Conservation (phyloP, 768 basidiomycete species). For the Tephrocybe sp. region DNA sequence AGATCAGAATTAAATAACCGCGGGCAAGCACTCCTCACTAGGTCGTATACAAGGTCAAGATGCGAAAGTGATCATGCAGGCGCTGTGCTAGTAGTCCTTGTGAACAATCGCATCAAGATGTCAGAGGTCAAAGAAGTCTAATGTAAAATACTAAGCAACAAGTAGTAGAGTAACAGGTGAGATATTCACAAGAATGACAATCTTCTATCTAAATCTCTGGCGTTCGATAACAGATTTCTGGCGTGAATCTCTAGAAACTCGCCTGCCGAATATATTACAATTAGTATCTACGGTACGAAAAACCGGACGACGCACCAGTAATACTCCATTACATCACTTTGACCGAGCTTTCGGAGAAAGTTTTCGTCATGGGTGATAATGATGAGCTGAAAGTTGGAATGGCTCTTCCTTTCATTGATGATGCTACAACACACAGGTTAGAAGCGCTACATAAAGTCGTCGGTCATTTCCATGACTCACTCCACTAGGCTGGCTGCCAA, state of each 20-base stretch:
- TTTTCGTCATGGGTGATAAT: slow-evolving; percentile 98
- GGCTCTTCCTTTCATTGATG: slow-evolving; percentile 87
- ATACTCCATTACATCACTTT: slow-evolving; percentile 90
- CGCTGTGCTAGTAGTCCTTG: too few relatives aligned
- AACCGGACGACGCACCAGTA: slow-evolving; percentile 75
- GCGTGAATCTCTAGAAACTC: slow-evolving; percentile 66
- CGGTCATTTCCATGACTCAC: slow-evolving; percentile 55
- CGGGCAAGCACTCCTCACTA: too few relatives aligned
- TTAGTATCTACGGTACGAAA: not conserved
- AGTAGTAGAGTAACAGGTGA: slow-evolving; percentile 19
- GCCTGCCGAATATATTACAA: slow-evolving; percentile 47
- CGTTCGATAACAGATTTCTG: slow-evolving; percentile 82
- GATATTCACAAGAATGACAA: slow-evolving; percentile 3
- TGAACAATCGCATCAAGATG: too few relatives aligned
- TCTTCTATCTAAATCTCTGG: slow-evolving; percentile 57
- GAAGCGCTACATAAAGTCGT: not conserved
- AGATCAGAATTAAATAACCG: too few relatives aligned
- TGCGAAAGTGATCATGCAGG: too few relatives aligned
- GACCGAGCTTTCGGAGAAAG: slow-evolving; percentile 88
- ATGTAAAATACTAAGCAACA: not conserved
- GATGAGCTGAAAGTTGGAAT: slow-evolving; percentile 94
- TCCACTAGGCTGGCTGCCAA: slow-evolving; percentile 90
- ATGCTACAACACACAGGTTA: slow-evolving; percentile 53
- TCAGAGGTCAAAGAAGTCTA: not conserved
- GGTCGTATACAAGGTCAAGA: too few relatives aligned